phyloP scores from a whole-genome alignment of 116 monocot species.

The Cymodocea nodosa region DNA sequence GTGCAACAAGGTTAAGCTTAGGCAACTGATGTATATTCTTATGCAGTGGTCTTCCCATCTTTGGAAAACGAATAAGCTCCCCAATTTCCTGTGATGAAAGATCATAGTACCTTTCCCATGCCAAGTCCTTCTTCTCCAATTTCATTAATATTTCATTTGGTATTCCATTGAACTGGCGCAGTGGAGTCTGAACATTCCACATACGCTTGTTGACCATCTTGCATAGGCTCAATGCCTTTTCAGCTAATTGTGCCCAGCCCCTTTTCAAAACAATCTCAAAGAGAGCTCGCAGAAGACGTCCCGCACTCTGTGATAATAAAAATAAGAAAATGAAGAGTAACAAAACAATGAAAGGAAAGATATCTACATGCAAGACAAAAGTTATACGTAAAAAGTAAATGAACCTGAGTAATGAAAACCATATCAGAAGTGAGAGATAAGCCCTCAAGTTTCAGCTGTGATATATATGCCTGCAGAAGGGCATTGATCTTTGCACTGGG shows the following conservation, averaged over 20 bases:
- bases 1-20: conserved; percentile 80
- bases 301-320: conserved; percentile 63
- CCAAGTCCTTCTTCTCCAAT: conserved; percentile 88
- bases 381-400: not conserved
- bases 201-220: conserved; percentile 98
- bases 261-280: conserved; percentile 94
- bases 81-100: conserved; percentile 87
- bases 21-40: conserved; percentile 82
- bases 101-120: conserved; percentile 95
- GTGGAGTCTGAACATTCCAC: conserved; percentile 92
- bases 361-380: not conserved
- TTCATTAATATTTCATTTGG: conserved; percentile 96
- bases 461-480: conserved; percentile 92
- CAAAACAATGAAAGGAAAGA: not conserved
- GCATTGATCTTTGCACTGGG: conserved; percentile 98
- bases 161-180: conserved; percentile 83
- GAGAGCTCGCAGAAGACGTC: conserved; percentile 75
- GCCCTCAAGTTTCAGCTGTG: conserved; percentile 86
- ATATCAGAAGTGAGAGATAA: conserved; percentile 89
- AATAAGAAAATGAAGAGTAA: not conserved
- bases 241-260: conserved; percentile 92
- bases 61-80: conserved; percentile 81
- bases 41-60: conserved; percentile 75
- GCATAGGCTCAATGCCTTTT: conserved; percentile 82
- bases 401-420: conserved; percentile 96